phyloP scores from a whole-genome alignment of 75 land plant genomes.

The Pinus taeda region DNA sequence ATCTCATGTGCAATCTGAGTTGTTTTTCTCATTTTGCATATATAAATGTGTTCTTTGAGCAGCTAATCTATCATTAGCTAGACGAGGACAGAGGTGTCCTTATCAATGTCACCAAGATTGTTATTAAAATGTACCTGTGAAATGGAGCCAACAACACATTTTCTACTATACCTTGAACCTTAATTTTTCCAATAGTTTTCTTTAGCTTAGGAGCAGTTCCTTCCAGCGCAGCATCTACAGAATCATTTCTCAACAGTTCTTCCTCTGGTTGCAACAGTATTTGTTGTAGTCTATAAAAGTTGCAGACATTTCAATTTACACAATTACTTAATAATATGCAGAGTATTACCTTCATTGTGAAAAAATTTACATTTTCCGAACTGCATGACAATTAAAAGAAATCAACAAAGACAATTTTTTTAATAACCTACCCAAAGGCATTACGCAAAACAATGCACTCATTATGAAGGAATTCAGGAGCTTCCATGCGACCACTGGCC shows the following conservation, averaged over 20 bases:
- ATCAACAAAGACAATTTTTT: neutral
- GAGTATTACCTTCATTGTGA: neutral
- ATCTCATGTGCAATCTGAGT: too few relatives aligned
- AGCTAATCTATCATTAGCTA: too few relatives aligned
- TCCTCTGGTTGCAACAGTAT: conserved; percentile 83
- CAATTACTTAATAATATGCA: neutral
- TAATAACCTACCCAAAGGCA: conserved; percentile 61
- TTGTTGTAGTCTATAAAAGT: conserved; percentile 39
- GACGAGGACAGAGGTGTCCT: too few relatives aligned
- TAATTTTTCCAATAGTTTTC: conserved; percentile 76
- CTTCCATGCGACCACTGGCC: conserved; percentile 88
- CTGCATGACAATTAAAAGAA: neutral
- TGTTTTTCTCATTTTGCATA: too few relatives aligned
- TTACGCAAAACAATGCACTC: conserved; percentile 74
- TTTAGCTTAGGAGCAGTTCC: conserved; percentile 62
- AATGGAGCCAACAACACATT: too few relatives aligned
- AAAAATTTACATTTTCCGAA: neutral
- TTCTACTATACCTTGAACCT: too few relatives aligned
- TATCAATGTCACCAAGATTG: too few relatives aligned
- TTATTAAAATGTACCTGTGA: too few relatives aligned
- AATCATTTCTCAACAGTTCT: conserved; percentile 46
- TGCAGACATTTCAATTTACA: conserved; percentile 15
- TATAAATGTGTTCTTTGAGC: too few relatives aligned
- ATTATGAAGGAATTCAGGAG: conserved; percentile 77
- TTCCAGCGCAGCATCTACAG: conserved; percentile 41